Conservation (phyloP, 352 stramenopile genomes). For the Phytophthora colocasiae region DNA sequence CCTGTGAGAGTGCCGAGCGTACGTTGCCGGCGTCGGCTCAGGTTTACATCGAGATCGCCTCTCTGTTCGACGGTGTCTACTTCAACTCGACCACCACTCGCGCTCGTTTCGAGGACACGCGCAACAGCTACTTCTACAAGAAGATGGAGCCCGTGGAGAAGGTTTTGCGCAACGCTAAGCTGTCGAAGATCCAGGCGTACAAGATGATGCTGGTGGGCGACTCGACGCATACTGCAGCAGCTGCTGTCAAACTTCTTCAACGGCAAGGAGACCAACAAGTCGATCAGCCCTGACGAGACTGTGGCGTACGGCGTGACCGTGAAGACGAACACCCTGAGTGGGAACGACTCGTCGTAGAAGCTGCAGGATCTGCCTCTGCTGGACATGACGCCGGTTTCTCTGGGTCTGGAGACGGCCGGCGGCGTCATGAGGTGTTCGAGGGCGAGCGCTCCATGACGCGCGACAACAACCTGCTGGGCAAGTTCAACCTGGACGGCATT, state of each 20-base stretch:
- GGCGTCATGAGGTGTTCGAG: conserved; percentile 93
- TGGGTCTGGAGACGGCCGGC: conserved; percentile 88
- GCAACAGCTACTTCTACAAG: conserved; percentile 85
- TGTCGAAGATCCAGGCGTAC: too few relatives aligned
- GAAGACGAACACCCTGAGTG: conserved; percentile 63
- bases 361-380: conserved; percentile 88
- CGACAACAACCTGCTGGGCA: conserved; percentile 92
- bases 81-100: conserved; percentile 86
- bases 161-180: too few relatives aligned
- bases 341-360: conserved; percentile 78
- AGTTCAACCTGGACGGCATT: conserved; percentile 87
- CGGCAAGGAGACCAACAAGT: conserved; percentile 76
- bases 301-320: conserved; percentile 82
- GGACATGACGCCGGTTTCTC: conserved; percentile 88
- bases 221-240: conserved; percentile 41
- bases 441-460: conserved; percentile 95
- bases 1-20: neutral
- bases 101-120: conserved; percentile 91
- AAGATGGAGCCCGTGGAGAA: too few relatives aligned
- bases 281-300: conserved; percentile 85
- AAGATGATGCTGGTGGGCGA: too few relatives aligned
- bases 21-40: neutral
- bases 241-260: conserved; percentile 73
- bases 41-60: neutral
- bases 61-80: neutral